Conservation (phyloP, 495 filamentous ascomycete genomes). For the Aspergillus haitiensis region DNA sequence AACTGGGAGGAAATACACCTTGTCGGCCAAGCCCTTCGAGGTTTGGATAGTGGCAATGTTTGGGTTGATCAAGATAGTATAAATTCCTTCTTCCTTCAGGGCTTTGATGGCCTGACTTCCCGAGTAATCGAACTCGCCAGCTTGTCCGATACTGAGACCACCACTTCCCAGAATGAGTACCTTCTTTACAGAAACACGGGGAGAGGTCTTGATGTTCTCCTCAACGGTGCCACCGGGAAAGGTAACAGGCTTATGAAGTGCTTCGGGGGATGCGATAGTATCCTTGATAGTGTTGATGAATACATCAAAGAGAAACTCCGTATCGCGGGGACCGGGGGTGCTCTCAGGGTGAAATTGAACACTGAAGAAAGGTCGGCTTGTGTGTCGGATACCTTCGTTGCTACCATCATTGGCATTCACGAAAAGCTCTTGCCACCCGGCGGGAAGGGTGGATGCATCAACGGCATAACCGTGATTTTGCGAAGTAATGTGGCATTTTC, state of each 20-base stretch:
- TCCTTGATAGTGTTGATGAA: constrained; percentile 83
- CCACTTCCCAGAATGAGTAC: constrained; percentile 96
- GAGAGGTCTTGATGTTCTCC: constrained; percentile 73
- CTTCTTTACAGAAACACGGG: constrained; percentile 85
- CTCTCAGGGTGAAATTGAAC: constrained; percentile 99
- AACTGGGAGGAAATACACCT: constrained; percentile 97
- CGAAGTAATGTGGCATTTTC: constrained; percentile 96
- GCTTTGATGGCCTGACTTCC: constrained; percentile 90
- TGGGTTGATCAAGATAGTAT: constrained; percentile 95
- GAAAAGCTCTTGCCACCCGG: constrained; percentile 87
- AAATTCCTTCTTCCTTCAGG: constrained; percentile 94
- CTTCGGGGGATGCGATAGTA: constrained; percentile 57
- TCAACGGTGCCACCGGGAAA: constrained; percentile 82
- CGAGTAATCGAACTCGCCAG: constrained; percentile 98
- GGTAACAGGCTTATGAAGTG: constrained; percentile 66
- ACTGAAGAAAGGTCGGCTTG: constrained; percentile 86
- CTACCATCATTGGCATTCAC: constrained; percentile 97
- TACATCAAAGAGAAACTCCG: constrained; percentile 94
- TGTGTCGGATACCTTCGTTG: constrained; percentile 94
- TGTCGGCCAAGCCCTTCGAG: constrained; percentile 90
- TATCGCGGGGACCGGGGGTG: constrained; percentile 93
- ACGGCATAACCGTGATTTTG: constrained; percentile 98
- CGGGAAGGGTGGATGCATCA: constrained; percentile 70
- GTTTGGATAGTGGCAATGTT: constrained; percentile 99
- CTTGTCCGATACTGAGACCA: constrained; percentile 96